Evolutionary conservation across 768 basidiomycete species (phyloP), one percentile per base, ranked within the genome.

Genomic region (Neoboletus brunneissimus): DNA sequence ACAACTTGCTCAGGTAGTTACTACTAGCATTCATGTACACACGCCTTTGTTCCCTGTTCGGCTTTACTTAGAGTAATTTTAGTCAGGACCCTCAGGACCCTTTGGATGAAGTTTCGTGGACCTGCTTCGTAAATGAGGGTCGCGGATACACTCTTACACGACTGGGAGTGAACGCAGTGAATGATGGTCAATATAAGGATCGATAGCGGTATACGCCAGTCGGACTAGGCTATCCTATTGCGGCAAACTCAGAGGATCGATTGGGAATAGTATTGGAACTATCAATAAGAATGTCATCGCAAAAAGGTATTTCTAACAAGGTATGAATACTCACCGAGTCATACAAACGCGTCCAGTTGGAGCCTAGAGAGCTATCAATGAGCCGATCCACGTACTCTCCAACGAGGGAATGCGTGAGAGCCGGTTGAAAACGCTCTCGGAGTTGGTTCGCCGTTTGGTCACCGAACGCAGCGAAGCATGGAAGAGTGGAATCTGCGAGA

Each of bases 221-320:
- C 16, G 25, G 31, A 45, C 46, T 55, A 49, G 42, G 44, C 27
- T 50, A 48, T 54, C 22, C 25, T 22, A 48, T 51, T 23, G 47
- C 22, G 9, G 40, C 47, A 53, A 52, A 51, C 46, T 83, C 75
- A 84, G 58, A 93, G 67, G 77, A 94, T 93, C 51, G 89, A 93
- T 70, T 95, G 92, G 25, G 91, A 93, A 71, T 94, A 94, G 69
- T 94, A 95, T 79, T 95, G 93, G 74, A 88, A 95, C 92, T 94
- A 64, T 34, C 50, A 23, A 34, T 20, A 50, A 22, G 31, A 31
- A 37, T 32, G 35, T 55, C 20, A 20, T 25, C 13, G 34, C 29
- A 38, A 55, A 60, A 46, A 38, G 13, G 54, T 29, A 10, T 22
- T 40, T 22, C 49, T 31, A 42, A 34, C 40, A 12, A 38, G 35